These are phyloP conservation scores for Clonostachys sp. DNA, from an alignment of 2,329 filamentous ascomycete genomes.

Conservation along the genomic window DNA sequence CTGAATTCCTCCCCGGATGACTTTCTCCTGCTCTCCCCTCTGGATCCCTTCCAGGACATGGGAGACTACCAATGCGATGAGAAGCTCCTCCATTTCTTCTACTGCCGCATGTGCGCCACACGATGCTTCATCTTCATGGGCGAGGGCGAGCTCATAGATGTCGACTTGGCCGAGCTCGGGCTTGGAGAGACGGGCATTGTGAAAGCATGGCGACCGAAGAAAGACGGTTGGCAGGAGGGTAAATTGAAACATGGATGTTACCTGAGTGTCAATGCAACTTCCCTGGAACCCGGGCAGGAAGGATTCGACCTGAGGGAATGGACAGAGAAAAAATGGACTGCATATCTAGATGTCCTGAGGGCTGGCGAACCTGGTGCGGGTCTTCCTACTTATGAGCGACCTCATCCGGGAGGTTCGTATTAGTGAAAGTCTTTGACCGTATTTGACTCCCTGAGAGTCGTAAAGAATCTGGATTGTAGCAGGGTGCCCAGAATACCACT, in stretches of 20 bases:
- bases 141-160: conserved; percentile 18
- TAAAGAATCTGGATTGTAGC: too few relatives aligned
- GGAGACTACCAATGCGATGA: conserved; percentile 30
- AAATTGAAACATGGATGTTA: conserved; percentile 14
- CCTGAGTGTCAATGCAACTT: conserved; percentile 28
- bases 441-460: too few relatives aligned
- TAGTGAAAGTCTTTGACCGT: background rate
- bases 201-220: conserved; percentile 21
- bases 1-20: conserved; percentile 25
- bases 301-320: conserved; percentile 28
- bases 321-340: conserved; percentile 23
- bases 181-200: conserved; percentile 1
- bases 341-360: conserved; percentile 12
- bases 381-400: background rate
- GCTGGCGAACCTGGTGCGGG: background rate
- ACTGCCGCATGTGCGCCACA: conserved; percentile 39
- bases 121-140: conserved; percentile 34
- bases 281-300: conserved; percentile 27
- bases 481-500: too few relatives aligned
- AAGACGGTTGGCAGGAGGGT: conserved; percentile 7
- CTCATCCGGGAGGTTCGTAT: conserved; percentile 2
- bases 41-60: conserved; percentile 26
- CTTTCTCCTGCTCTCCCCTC: conserved; percentile 39
- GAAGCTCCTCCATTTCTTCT: conserved; percentile 31
- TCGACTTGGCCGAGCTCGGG: conserved; percentile 8